Evolutionary conservation across 2,329 filamentous ascomycete species (phyloP), one percentile per base, ranked within the genome.

Genomic region (Aureobasidium sp.): DNA sequence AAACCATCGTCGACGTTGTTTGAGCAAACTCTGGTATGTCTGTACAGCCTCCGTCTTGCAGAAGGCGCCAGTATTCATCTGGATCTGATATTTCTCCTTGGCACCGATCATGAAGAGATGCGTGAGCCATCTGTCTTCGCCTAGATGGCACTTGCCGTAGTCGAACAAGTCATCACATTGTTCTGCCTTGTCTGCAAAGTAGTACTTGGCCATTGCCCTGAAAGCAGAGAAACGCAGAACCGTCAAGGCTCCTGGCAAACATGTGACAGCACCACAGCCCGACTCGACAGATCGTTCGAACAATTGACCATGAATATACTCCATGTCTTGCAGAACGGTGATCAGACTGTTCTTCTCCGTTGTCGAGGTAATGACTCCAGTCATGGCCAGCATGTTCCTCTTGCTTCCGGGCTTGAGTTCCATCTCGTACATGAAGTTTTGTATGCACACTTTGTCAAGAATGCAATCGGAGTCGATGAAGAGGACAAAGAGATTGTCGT

Each of bases 391-490:
- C 90, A 96, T 97, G 73, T 95, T 90, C 71, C 87, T 86, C 71
- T 89, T 86, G 76, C 92, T 96, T 61, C 92, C 92, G 0, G 93
- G 93, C 74, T 93, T 96, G 64, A 97, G 80, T 75, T 97, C 91
- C 94, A 97, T 97, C 73, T 97, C 93, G 75, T 93, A 96, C 78
- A 97, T 90, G 76, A 97, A 97, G 74, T 97, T 97, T 73, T 97
- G 93, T 64, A 97, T 84, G 73, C 93, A 97, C 44, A 92, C 85
- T 63, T 86, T 84, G 77, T 97, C 93, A 55, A 97, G 80, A 65
- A 97, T 94, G 75, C 94, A 97, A 73, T 97, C 93, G 0, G 92
- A 97, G 77, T 97, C 93, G 72, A 97, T 97, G 76, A 97, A 97
- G 12, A 97, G 83, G 59, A 97, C 88, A 73, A 97, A 97, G 0